These are phyloP conservation scores for Ophiostoma triangulosporum DNA, from an alignment of 2,329 filamentous ascomycete species.

Conservation along the genomic window DNA sequence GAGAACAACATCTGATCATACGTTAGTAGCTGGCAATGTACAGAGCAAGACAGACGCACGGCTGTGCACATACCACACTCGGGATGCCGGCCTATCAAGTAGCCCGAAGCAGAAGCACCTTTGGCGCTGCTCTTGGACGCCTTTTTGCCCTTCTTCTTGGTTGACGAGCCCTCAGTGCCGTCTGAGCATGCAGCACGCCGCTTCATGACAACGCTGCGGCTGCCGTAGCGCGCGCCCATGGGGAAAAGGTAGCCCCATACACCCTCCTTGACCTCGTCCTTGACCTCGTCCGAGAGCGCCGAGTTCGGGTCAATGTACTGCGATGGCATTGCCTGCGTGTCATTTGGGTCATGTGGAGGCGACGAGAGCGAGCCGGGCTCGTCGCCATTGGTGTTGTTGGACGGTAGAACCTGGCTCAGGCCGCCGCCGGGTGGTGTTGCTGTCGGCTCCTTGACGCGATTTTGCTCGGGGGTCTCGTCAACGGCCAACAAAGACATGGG, in stretches of 20 bases:
- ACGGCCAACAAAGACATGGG: constrained; percentile 53
- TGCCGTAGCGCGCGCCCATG: constrained; percentile 54
- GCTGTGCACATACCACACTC: constrained; percentile 68
- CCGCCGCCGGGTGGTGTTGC: constrained; percentile 52
- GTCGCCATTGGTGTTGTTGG: neutral
- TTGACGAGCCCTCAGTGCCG: constrained; percentile 20
- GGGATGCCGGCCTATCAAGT: constrained; percentile 80
- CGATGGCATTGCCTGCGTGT: constrained; percentile 61
- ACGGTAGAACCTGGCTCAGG: constrained; percentile 38
- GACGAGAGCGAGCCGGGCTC: constrained; percentile 31
- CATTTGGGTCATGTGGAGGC: constrained; percentile 54
- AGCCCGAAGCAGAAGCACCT: constrained; percentile 50
- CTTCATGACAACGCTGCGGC: constrained; percentile 57
- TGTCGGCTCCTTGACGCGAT: constrained; percentile 53
- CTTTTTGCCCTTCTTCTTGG: constrained; percentile 28
- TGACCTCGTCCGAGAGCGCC: constrained; percentile 64
- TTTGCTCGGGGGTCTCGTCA: constrained; percentile 35
- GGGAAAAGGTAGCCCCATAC: constrained; percentile 95
- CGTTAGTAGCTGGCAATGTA: neutral
- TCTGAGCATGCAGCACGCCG: constrained; percentile 57
- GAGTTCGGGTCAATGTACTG: constrained; percentile 66
- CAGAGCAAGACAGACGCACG: neutral
- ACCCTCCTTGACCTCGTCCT: constrained; percentile 70
- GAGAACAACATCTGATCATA: constrained; percentile 51
- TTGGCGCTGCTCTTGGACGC: constrained; percentile 45